A percentile compares a stretch with the other conserved stretches of the same genome.
phyloP scores from a whole-genome alignment of 1,284 basidiomycete genomes.

The Peniophora sp. region DNA sequence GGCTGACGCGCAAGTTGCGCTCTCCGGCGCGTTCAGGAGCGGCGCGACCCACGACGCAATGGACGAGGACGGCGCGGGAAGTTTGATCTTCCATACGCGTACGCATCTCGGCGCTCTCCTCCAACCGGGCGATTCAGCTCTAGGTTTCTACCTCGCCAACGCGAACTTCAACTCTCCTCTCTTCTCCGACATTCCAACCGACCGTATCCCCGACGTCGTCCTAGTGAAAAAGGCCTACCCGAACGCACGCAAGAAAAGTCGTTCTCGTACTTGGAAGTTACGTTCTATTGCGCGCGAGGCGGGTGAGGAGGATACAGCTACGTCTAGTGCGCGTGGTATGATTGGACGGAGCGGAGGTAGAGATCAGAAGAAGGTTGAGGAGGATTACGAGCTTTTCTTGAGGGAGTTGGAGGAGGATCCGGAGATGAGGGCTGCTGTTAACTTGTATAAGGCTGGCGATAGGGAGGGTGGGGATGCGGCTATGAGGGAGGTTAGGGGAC shows the following conservation, averaged over 20 bases:
- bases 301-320: conserved; percentile 72
- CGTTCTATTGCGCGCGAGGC: conserved; percentile 93
- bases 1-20: conserved; percentile 92
- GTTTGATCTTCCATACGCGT: conserved; percentile 89
- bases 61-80: conserved; percentile 45
- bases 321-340: conserved; percentile 70
- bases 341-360: conserved; percentile 86
- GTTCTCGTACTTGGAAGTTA: conserved; percentile 82
- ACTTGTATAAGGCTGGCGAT: conserved; percentile 69
- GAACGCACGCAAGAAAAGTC: conserved; percentile 87
- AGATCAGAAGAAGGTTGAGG: conserved; percentile 90
- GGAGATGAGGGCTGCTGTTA: conserved; percentile 84
- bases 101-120: conserved; percentile 94
- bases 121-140: conserved; percentile 89
- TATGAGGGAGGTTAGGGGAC: conserved; percentile 33
- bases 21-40: conserved; percentile 68
- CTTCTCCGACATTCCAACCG: conserved; percentile 70
- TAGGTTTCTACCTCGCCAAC: conserved; percentile 86
- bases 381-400: conserved; percentile 96
- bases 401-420: conserved; percentile 95
- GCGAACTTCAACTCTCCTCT: conserved; percentile 92
- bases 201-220: conserved; percentile 84
- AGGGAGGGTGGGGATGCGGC: conserved; percentile 36
- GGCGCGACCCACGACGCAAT: conserved; percentile 30
- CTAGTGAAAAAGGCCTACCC: conserved; percentile 96